Evolutionary conservation across 805 yeast species (phyloP), one percentile per base, ranked within the genome.

Genomic region (Wickerhamiella australiensis): DNA sequence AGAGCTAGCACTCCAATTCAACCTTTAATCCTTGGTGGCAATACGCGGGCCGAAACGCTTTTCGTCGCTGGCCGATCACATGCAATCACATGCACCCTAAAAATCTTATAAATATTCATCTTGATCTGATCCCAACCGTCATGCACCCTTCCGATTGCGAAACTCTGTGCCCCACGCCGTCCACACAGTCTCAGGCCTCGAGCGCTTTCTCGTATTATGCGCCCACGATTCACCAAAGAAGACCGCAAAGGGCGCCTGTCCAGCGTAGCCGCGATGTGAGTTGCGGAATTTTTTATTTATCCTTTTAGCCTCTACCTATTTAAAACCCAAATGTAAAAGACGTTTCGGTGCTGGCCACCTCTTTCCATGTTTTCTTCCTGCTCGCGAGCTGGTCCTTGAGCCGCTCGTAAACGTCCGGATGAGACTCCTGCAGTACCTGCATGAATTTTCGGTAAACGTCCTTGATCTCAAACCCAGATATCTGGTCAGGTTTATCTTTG

Each of bases 401-500:
- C 15, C 55, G 36, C 0, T 58, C 56, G 40, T 78, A 59, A 11
- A 67, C 60, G 1, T 61, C 60, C 11, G 61, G 60, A 49, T 75
- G 73, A 1, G 60, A 57, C 50, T 67, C 65, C 15, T 61, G 53
- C 33, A 83, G 65, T 29, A 79, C 67, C 50, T 72, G 76, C 27
- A 69, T 62, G 59, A 84, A 83, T 51, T 77, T 66, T 52, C 79
- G 84, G 58, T 65, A 81, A 2, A 83, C 70, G 0, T 88, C 87
- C 56, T 80, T 67, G 4, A 52, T 45, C 18, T 62, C 57, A 51
- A 87, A 86, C 3, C 96, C 96, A 43, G 88, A 80, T 13, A 87
- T 71, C 63, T 87, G 96, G 31, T 75, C 74, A 5, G 71, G 68
- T 58, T 79, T 84, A 56, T 75, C 71, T 58, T 78, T 75, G 60